Conservation (phyloP, 202 grass and related monocot genomes). For the Digitaria exilis region DNA sequence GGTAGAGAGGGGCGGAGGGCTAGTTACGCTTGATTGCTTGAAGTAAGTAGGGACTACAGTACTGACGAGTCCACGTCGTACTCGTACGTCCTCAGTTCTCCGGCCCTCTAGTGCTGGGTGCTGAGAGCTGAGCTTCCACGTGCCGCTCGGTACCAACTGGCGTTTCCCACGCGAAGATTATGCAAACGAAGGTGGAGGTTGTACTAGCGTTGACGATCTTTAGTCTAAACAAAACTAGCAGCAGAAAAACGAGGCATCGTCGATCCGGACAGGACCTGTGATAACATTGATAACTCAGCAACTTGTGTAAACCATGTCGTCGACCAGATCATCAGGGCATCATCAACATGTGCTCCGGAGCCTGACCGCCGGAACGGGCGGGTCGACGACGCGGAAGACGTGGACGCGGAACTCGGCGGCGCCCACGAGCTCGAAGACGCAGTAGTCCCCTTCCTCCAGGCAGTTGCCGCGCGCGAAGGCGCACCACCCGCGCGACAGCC, state of each 20-base stretch:
- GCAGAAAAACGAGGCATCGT: neutral
- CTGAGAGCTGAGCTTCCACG: neutral
- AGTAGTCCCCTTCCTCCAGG: slow-evolving; percentile 83
- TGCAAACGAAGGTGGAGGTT: neutral
- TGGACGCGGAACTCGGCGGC: slow-evolving; percentile 64
- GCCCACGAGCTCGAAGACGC: slow-evolving; percentile 69
- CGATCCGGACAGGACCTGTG: too few species aligned
- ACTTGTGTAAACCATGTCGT: too few species aligned
- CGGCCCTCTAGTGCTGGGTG: neutral
- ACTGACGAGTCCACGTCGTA: neutral
- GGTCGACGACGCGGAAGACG: slow-evolving; percentile 63
- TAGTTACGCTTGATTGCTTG: too few species aligned
- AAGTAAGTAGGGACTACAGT: too few species aligned
- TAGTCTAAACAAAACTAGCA: neutral
- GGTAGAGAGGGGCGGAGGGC: neutral
- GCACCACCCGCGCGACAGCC: slow-evolving; percentile 65
- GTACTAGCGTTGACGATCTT: neutral
- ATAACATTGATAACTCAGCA: too few species aligned
- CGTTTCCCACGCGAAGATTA: slow-evolving; percentile 15
- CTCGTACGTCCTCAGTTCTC: neutral
- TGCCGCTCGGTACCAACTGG: neutral
- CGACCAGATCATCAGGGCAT: too few species aligned
- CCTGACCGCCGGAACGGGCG: slow-evolving; percentile 42
- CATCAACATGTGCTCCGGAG: neutral
- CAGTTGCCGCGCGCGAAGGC: slow-evolving; percentile 65